Percentiles rank a stretch among this genome's conserved stretches.
phyloP scores from a whole-genome alignment of 140 eudicot species.

The Stevia rebaudiana region DNA sequence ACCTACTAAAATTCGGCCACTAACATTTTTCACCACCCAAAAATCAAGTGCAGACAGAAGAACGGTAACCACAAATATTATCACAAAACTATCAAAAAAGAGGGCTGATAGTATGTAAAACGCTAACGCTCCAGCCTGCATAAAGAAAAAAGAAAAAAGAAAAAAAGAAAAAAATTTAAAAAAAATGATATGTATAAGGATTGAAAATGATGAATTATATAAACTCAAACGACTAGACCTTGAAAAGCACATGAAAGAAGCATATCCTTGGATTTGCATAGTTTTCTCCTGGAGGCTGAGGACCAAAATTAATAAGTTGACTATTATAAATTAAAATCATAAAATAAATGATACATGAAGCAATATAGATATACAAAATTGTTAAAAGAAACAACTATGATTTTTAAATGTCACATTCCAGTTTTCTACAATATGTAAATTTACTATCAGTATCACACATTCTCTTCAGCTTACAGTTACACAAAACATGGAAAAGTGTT shows the following conservation, averaged over 20 bases:
- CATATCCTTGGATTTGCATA: conserved; percentile 89
- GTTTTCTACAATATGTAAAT: not conserved
- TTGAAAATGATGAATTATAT: not conserved
- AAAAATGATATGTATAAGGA: too few species aligned
- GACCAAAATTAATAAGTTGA: conserved; percentile 11
- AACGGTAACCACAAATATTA: conserved; percentile 92
- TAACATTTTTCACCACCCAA: conserved; percentile 99
- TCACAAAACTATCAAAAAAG: conserved; percentile 75
- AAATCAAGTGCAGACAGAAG: conserved; percentile 92
- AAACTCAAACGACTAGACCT: conserved; percentile 42
- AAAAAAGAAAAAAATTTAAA: too few species aligned
- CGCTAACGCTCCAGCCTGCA: conserved; percentile 92
- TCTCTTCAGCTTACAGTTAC: conserved; percentile 8
- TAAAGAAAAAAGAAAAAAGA: not conserved
- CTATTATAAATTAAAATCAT: not conserved
- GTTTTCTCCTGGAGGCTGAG: conserved; percentile 69
- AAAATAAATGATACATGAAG: not conserved
- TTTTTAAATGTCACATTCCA: not conserved
- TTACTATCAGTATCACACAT: conserved; percentile 2
- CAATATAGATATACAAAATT: not conserved
- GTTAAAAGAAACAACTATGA: not conserved
- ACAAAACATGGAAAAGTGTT: not conserved
- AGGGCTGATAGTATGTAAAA: conserved; percentile 89
- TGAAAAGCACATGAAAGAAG: conserved; percentile 92
- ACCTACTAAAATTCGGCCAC: conserved; percentile 95